phyloP scores from a whole-genome alignment of 2,329 filamentous ascomycete genomes.

The Penicillium digitatum region DNA sequence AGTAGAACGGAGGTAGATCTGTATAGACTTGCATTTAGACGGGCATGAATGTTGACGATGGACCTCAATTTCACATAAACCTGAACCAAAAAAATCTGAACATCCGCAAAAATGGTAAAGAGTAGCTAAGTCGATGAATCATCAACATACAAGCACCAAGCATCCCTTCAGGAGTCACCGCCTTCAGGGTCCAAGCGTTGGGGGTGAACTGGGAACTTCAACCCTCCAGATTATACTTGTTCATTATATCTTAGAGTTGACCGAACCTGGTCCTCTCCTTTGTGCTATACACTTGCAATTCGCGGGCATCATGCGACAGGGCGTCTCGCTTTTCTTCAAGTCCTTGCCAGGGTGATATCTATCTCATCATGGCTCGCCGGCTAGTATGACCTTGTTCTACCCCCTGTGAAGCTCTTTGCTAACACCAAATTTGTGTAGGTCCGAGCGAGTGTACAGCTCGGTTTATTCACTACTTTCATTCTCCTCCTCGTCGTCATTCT shows the following conservation, averaged over 20 bases:
- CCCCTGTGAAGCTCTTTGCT: not conserved
- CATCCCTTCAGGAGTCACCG: slow-evolving; percentile 27
- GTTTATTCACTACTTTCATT: slow-evolving; percentile 60
- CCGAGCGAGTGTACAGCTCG: slow-evolving; percentile 70
- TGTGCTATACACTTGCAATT: slow-evolving; percentile 10
- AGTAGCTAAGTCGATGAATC: not conserved
- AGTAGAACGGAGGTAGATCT: slow-evolving; percentile 2
- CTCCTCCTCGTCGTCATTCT: slow-evolving; percentile 73
- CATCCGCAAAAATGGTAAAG: not conserved
- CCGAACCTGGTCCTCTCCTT: slow-evolving; percentile 28
- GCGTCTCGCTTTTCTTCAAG: slow-evolving; percentile 24
- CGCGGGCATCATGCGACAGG: slow-evolving; percentile 33
- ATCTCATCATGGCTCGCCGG: slow-evolving; percentile 42
- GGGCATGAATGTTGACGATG: slow-evolving; percentile 1
- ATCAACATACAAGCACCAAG: not conserved
- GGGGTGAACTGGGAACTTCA: slow-evolving; percentile 12
- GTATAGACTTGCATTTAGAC: slow-evolving; percentile 10
- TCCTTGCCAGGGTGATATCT: slow-evolving; percentile 31
- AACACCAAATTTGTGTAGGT: slow-evolving; percentile 37
- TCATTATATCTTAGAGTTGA: slow-evolving; percentile 26
- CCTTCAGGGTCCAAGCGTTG: slow-evolving; percentile 25
- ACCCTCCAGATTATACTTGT: slow-evolving; percentile 3
- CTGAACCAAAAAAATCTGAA: not conserved
- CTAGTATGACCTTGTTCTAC: slow-evolving; percentile 32
- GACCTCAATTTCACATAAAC: not conserved